These are phyloP conservation scores for Daldinia concentrica DNA, from an alignment of 495 filamentous ascomycete species.

Conservation along the genomic window DNA sequence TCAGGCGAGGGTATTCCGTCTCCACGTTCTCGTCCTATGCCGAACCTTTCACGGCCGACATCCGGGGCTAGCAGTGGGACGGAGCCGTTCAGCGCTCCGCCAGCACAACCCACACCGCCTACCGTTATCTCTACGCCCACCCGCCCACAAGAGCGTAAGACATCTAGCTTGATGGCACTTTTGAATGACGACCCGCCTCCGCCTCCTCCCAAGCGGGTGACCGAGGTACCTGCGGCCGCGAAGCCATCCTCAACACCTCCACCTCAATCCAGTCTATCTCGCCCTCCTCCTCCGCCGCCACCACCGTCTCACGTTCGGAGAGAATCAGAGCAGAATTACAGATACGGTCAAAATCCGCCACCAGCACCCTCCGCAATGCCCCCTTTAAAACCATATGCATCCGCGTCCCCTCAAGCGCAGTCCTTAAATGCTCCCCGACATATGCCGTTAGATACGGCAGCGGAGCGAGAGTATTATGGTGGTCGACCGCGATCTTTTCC, in stretches of 20 bases:
- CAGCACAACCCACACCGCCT: conserved; percentile 48
- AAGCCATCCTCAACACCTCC: conserved; percentile 58
- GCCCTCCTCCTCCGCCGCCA: conserved; percentile 49
- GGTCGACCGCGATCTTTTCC: conserved; percentile 47
- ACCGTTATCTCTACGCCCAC: conserved; percentile 43
- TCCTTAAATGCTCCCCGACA: conserved; percentile 51
- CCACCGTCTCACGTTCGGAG: conserved; percentile 47
- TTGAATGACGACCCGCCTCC: conserved; percentile 60
- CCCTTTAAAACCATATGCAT: conserved; percentile 57
- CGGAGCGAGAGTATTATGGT: conserved; percentile 56
- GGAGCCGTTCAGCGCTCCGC: conserved; percentile 51
- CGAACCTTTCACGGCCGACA: conserved; percentile 45
- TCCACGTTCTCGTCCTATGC: conserved; percentile 45
- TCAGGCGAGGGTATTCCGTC: conserved; percentile 48
- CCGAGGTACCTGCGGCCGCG: conserved; percentile 48
- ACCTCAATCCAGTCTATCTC: conserved; percentile 50
- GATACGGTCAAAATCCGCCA: conserved; percentile 51
- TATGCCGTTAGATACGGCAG: conserved; percentile 46
- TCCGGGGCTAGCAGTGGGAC: conserved; percentile 46
- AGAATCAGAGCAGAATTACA: conserved; percentile 48
- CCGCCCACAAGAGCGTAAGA: conserved; percentile 54
- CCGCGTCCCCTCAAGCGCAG: conserved; percentile 54
- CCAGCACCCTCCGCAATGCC: conserved; percentile 54
- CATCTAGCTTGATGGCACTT: conserved; percentile 59
- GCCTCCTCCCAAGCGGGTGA: conserved; percentile 50